Evolutionary conservation across 345 rosid genomes (phyloP).

Genomic region (Rubroshorea leprosula): DNA sequence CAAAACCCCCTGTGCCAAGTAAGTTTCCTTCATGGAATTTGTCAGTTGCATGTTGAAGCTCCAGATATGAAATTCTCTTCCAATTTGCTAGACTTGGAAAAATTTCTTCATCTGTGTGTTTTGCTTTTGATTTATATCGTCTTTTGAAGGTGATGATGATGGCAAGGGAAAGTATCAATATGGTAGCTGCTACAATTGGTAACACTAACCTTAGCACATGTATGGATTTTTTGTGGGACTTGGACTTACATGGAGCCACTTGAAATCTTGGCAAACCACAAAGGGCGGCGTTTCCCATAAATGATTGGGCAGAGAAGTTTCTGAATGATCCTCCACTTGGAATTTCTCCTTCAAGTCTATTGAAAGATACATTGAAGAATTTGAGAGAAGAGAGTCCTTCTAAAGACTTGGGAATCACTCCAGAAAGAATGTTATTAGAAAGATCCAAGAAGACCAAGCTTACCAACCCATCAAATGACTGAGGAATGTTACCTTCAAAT

Average conservation of each 20-base stretch:
- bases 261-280: slow-evolving; percentile 19
- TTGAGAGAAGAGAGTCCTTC: slow-evolving; percentile 6
- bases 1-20: too few relatives aligned
- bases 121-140: too few relatives aligned
- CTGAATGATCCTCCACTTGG: slow-evolving; percentile 24
- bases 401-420: slow-evolving; percentile 19
- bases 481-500: slow-evolving; percentile 14
- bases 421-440: slow-evolving; percentile 15
- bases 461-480: slow-evolving; percentile 3
- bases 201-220: slow-evolving; percentile 1
- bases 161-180: too few relatives aligned
- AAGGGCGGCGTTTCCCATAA: slow-evolving; percentile 13
- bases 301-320: slow-evolving; percentile 24
- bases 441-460: slow-evolving; percentile 11
- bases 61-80: slow-evolving; percentile 16
- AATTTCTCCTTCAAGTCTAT: slow-evolving; percentile 25
- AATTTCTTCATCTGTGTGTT: not conserved
- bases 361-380: slow-evolving; percentile 19
- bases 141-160: too few relatives aligned
- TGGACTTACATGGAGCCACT: slow-evolving; percentile 11
- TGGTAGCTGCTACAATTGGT: too few relatives aligned
- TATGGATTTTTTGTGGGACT: not conserved
- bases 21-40: slow-evolving; percentile 19
- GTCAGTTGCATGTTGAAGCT: slow-evolving; percentile 14
- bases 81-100: not conserved